Percentiles rank a stretch among this genome's conserved stretches.
Conservation (phyloP, 768 basidiomycete genomes). For the Neoboletus magnificus region DNA sequence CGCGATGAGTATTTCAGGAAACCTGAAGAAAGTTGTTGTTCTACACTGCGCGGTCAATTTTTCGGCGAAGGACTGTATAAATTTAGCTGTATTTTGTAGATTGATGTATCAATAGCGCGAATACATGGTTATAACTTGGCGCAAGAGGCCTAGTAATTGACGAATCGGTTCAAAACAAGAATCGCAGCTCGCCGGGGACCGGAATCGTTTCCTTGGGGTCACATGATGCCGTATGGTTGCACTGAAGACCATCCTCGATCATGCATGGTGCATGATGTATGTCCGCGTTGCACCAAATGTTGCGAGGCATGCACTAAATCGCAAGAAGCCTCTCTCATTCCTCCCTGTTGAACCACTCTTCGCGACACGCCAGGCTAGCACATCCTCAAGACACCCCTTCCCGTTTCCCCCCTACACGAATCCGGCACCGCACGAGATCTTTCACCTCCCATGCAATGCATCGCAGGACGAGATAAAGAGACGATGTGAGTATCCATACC, state of each 20-base stretch:
- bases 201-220: not conserved
- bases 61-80: not conserved
- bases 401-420: conserved; percentile 52
- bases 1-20: not conserved
- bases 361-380: conserved; percentile 7
- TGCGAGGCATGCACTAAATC: not conserved
- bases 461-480: conserved; percentile 61
- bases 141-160: too few species aligned
- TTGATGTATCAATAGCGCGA: too few species aligned
- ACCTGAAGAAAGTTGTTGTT: not conserved
- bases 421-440: conserved; percentile 71
- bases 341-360: not conserved
- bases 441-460: conserved; percentile 56
- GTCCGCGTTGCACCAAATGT: not conserved
- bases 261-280: conserved; percentile 4
- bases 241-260: too few species aligned
- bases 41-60: not conserved
- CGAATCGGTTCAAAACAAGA: too few species aligned
- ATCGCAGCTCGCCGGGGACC: not conserved
- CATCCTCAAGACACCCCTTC: conserved; percentile 20
- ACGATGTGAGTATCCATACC: conserved; percentile 48
- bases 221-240: not conserved
- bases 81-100: too few species aligned
- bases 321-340: not conserved
- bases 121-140: not conserved